Percentiles rank a stretch among this genome's conserved stretches.
Evolutionary conservation across 805 yeast species (phyloP).

Genomic region (Naumovozyma dairenensis): DNA sequence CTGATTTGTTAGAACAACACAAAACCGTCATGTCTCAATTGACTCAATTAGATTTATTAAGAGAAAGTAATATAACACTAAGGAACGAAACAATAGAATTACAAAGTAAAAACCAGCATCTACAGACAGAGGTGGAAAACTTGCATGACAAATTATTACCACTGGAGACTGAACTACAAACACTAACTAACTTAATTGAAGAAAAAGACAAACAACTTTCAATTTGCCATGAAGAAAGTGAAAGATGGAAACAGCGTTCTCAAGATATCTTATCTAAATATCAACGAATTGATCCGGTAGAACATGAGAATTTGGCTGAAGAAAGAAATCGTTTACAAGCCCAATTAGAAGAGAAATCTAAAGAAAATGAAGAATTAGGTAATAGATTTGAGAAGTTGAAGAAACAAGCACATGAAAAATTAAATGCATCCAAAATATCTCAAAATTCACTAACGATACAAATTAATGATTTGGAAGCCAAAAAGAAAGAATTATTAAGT

Average conservation of each 20-base stretch:
- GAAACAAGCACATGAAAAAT: constrained; percentile 29
- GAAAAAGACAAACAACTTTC: constrained; percentile 42
- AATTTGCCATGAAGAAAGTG: constrained; percentile 42
- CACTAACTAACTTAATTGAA: constrained; percentile 33
- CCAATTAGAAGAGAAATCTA: constrained; percentile 15
- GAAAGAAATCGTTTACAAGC: constrained; percentile 18
- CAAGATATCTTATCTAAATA: constrained; percentile 38
- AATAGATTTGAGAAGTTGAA: constrained; percentile 26
- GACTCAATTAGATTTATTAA: constrained; percentile 49
- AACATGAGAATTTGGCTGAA: constrained; percentile 30
- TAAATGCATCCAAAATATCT: constrained; percentile 23
- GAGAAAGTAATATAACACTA: constrained; percentile 60
- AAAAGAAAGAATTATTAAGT: constrained; percentile 30
- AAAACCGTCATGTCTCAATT: constrained; percentile 41
- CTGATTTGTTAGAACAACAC: constrained; percentile 30
- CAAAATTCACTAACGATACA: constrained; percentile 33
- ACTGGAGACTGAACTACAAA: constrained; percentile 32
- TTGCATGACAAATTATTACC: constrained; percentile 35
- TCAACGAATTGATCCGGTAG: constrained; percentile 40
- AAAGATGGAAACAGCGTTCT: constrained; percentile 48
- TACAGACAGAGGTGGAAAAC: constrained; percentile 33
- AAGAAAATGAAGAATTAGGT: constrained; percentile 27
- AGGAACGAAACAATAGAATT: constrained; percentile 39
- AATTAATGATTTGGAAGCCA: constrained; percentile 24
- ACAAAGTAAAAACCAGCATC: constrained; percentile 25